A percentile compares a stretch with the other conserved stretches of the same genome.
Conservation (phyloP, 2,329 filamentous ascomycete genomes). For the Colletotrichum magnum region DNA sequence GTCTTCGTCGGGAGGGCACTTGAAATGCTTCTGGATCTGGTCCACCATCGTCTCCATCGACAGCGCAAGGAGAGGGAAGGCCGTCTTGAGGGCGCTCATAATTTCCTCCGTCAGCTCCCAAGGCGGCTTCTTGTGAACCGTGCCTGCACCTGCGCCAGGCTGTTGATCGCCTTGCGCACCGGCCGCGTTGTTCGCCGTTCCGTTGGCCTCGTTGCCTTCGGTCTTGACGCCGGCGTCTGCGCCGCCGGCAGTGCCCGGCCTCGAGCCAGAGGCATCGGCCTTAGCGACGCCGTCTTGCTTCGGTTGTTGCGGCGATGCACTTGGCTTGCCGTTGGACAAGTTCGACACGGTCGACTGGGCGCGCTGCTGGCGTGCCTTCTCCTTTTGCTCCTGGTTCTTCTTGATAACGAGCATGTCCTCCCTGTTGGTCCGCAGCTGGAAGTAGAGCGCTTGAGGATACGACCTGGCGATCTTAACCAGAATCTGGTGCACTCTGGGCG, state of each 20-base stretch:
- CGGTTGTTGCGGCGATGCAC: constrained; percentile 62
- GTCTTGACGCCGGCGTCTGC: constrained; percentile 62
- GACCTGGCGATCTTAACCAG: constrained; percentile 94
- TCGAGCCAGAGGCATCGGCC: constrained; percentile 55
- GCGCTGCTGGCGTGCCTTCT: constrained; percentile 69
- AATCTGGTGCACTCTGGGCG: constrained; percentile 86
- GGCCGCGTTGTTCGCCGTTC: constrained; percentile 39
- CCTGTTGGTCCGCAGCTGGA: constrained; percentile 91
- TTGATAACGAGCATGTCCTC: constrained; percentile 96
- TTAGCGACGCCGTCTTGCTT: constrained; percentile 66
- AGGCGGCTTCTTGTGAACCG: constrained; percentile 78
- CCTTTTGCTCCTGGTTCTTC: constrained; percentile 86
- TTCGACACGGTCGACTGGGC: constrained; percentile 61
- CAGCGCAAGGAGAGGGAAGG: constrained; percentile 93
- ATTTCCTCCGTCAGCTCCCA: constrained; percentile 99
- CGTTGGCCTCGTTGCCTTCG: constrained; percentile 56
- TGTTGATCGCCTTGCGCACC: constrained; percentile 39
- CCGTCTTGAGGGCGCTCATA: constrained; percentile 94
- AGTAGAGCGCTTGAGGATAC: constrained; percentile 96
- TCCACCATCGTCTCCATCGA: constrained; percentile 99
- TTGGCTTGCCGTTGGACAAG: constrained; percentile 60
- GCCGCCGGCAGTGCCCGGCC: constrained; percentile 65
- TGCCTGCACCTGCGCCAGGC: constrained; percentile 34
- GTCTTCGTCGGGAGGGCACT: constrained; percentile 98
- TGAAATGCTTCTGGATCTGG: constrained; percentile 99